Percentiles rank a stretch among this genome's conserved stretches.
phyloP scores from a whole-genome alignment of 495 filamentous ascomycete genomes.

The Acidiella bohemica region DNA sequence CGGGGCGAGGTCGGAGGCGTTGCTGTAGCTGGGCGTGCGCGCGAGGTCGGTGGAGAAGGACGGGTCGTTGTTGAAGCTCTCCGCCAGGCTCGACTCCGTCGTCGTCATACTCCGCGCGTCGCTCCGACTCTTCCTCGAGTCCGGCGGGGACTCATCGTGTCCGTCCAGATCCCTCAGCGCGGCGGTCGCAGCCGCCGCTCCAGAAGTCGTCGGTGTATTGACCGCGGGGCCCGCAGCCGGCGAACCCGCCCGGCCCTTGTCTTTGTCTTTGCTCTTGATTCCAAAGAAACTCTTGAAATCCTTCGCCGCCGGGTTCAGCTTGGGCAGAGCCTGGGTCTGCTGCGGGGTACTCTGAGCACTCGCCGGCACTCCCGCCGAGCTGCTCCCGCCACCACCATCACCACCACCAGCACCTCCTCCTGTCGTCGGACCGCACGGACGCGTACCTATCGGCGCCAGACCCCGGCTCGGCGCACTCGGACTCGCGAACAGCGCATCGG shows the following conservation, averaged over 20 bases:
- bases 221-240: not conserved
- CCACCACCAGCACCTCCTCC: slow-evolving; percentile 1
- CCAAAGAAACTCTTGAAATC: slow-evolving; percentile 29
- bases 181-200: slow-evolving; percentile 1
- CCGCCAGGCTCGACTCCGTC: slow-evolving; percentile 20
- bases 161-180: not conserved
- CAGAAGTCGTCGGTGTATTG: slow-evolving; percentile 1
- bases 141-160: slow-evolving; percentile 22
- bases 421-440: too few species aligned
- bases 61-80: slow-evolving; percentile 5
- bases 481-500: not conserved
- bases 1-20: slow-evolving; percentile 6
- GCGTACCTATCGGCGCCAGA: slow-evolving; percentile 31
- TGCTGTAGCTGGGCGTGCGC: slow-evolving; percentile 21
- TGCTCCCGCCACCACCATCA: not conserved
- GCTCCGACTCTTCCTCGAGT: slow-evolving; percentile 20
- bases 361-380: not conserved
- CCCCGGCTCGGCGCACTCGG: slow-evolving; percentile 14
- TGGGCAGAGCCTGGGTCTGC: slow-evolving; percentile 9
- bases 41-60: slow-evolving; percentile 20
- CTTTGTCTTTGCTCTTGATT: slow-evolving; percentile 22
- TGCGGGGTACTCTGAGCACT: too few species aligned
- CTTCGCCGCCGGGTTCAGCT: slow-evolving; percentile 30
- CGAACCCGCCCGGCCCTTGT: slow-evolving; percentile 14
- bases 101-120: slow-evolving; percentile 27